A percentile compares a stretch with the other conserved stretches of the same genome.
Evolutionary conservation across 2,329 filamentous ascomycete species (phyloP).

Genomic region (Cercospora nicotianae): DNA sequence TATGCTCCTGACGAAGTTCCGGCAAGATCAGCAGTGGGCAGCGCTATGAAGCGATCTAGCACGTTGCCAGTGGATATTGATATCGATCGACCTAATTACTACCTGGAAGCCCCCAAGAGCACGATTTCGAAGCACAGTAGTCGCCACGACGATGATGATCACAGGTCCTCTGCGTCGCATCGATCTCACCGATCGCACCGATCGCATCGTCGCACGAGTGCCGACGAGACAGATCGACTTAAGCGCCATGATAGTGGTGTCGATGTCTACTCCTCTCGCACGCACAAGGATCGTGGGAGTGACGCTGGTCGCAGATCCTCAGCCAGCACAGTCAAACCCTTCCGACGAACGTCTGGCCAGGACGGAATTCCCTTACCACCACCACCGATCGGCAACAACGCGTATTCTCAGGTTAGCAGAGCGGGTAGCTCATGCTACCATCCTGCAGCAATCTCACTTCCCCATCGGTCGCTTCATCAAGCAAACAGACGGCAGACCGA

Average conservation of each 20-base stretch:
- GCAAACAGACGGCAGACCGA: background rate
- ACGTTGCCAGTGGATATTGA: slow-evolving; percentile 25
- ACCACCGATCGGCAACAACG: slow-evolving; percentile 15
- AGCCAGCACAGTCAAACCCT: slow-evolving; percentile 35
- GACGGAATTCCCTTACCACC: slow-evolving; percentile 19
- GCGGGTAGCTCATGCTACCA: slow-evolving; percentile 25
- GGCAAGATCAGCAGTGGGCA: slow-evolving; percentile 13
- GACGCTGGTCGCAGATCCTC: slow-evolving; percentile 29
- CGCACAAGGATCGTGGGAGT: slow-evolving; percentile 23
- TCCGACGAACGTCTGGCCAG: slow-evolving; percentile 18
- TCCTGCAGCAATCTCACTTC: slow-evolving; percentile 31
- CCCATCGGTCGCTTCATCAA: slow-evolving; percentile 18
- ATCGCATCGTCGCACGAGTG: slow-evolving; percentile 17
- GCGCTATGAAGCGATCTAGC: slow-evolving; percentile 25
- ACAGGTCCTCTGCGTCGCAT: slow-evolving; percentile 13
- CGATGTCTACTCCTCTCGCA: slow-evolving; percentile 30
- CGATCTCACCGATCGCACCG: slow-evolving; percentile 16
- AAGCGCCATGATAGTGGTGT: slow-evolving; percentile 35
- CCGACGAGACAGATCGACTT: slow-evolving; percentile 24
- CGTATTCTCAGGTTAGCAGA: slow-evolving; percentile 18
- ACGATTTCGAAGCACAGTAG: slow-evolving; percentile 19
- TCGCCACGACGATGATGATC: slow-evolving; percentile 10
- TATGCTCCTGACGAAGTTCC: slow-evolving; percentile 23
- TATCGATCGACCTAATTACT: slow-evolving; percentile 15
- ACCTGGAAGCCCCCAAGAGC: slow-evolving; percentile 28